A percentile compares a stretch with the other conserved stretches of the same genome.
These are phyloP conservation scores for Boletales sp. DNA, from an alignment of 768 basidiomycete genomes.

Conservation along the genomic window DNA sequence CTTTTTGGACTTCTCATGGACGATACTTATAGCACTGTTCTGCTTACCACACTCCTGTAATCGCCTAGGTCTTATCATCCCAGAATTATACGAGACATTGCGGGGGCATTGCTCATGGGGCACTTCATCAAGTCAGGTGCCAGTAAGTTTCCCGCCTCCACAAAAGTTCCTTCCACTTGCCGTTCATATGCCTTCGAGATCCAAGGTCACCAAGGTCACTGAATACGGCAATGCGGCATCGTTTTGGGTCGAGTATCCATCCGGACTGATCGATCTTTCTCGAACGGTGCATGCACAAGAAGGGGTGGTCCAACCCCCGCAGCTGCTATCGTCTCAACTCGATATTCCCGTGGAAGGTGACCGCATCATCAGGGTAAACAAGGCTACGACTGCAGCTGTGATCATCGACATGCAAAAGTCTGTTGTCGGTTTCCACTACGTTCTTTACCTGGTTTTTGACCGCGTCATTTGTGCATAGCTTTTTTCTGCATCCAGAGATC, in stretches of 20 bases:
- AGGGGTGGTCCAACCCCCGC: constrained; percentile 27
- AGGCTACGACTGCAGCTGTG: constrained; percentile 50
- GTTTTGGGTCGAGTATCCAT: constrained; percentile 71
- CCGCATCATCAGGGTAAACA: constrained; percentile 48
- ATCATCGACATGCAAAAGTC: constrained; percentile 77
- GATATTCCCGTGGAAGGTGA: constrained; percentile 55
- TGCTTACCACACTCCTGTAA: constrained; percentile 6
- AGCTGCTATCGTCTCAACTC: constrained; percentile 37
- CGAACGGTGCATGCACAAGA: constrained; percentile 40
- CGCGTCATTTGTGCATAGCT: constrained; percentile 35
- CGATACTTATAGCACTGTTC: constrained; percentile 2
- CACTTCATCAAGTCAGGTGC: neutral
- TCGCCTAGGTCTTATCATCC: constrained; percentile 11
- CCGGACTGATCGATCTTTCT: constrained; percentile 59
- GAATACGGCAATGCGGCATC: constrained; percentile 53
- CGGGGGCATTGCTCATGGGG: neutral
- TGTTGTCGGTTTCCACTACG: constrained; percentile 8
- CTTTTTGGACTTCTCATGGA: constrained; percentile 13
- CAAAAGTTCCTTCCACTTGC: neutral
- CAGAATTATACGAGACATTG: constrained; percentile 3
- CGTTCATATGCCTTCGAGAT: constrained; percentile 41
- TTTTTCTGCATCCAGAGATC: constrained; percentile 62
- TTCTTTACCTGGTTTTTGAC: constrained; percentile 5
- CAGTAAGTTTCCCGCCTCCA: constrained; percentile 1
- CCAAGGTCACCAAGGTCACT: constrained; percentile 40